A percentile compares a stretch with the other conserved stretches of the same genome.
Conservation (phyloP, 495 filamentous ascomycete genomes). For the Chaetomium tenue region DNA sequence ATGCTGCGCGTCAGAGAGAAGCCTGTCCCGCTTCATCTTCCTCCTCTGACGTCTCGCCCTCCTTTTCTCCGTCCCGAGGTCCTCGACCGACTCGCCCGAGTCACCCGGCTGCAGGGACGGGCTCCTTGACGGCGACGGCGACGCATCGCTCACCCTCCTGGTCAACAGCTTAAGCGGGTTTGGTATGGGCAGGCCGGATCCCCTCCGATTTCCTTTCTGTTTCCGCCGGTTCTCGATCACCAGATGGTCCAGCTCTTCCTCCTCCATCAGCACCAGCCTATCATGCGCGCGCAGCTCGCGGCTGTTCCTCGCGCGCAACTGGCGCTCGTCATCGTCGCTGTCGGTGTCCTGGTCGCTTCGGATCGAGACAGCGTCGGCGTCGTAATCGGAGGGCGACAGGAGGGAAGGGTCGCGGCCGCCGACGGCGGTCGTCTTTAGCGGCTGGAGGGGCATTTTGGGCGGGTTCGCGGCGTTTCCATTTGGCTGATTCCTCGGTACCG, state of each 20-base stretch:
- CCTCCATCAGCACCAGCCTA: conserved; percentile 73
- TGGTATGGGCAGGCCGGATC: conserved; percentile 46
- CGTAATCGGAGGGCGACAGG: conserved; percentile 62
- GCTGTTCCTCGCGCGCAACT: conserved; percentile 62
- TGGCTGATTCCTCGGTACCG: not conserved
- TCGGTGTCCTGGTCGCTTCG: conserved; percentile 73
- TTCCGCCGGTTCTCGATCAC: conserved; percentile 54
- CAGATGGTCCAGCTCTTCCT: conserved; percentile 83
- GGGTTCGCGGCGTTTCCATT: not conserved
- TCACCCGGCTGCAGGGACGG: conserved; percentile 30
- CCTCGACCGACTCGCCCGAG: conserved; percentile 31
- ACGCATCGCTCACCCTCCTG: conserved; percentile 37
- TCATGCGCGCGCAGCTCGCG: conserved; percentile 70
- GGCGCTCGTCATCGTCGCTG: conserved; percentile 70
- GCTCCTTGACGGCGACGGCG: conserved; percentile 33
- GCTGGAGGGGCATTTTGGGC: conserved; percentile 26
- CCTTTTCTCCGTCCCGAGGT: conserved; percentile 53
- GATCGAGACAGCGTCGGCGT: conserved; percentile 65
- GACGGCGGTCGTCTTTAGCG: conserved; percentile 30
- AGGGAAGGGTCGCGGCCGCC: conserved; percentile 42
- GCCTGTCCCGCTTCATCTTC: conserved; percentile 49
- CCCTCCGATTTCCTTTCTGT: conserved; percentile 52
- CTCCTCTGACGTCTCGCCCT: conserved; percentile 42
- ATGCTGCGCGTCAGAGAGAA: conserved; percentile 50
- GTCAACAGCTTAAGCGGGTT: conserved; percentile 45